Evolutionary conservation across 805 yeast genomes (phyloP), one percentile per base, ranked within the genome.

Genomic region (Wickerhamomyces mucosus): DNA sequence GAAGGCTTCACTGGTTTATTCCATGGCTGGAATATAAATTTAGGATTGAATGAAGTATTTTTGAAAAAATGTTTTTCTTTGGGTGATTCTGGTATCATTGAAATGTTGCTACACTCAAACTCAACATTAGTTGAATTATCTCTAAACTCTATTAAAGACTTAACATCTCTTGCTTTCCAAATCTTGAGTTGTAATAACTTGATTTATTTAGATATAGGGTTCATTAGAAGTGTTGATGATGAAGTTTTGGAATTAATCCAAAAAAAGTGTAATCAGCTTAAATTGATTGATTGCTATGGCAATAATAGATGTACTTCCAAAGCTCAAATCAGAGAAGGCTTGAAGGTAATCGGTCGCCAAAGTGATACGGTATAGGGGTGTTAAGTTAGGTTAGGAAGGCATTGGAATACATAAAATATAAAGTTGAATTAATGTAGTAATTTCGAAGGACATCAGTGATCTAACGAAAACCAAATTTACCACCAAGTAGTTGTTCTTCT

Each of bases 271-370:
- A 69, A 75, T 0, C 70, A 70, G 28, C 55, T 89, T 35, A 64
- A 67, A 28, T 63, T 81, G 12, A 50, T 89, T 34, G 94, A 84
- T 45, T 88, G 84, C 12, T 85, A 78, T 51, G 96, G 96, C 2
- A 65, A 79, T 48, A 82, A 80, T 48, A 60, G 74, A 44, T 72
- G 85, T 36, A 72, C 86, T 2, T 57, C 64, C 7, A 61, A 62
- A 17, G 78, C 82, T 1, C 55, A 53, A 4, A 52, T 69, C 2
- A 59, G 78, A 33, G 58, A 60, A 5, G 79, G 75, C 11, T 51
- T 83, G 23, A 67, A 70, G 34, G 60, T 83, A 6, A 73, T 82
- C 35, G 95, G 95, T 6, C 64, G 89, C 38, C 86, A 80, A 50
- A 73, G 78, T 45, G 85, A 76, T 51, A 64, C 65, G 2, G 47